A percentile compares a stretch with the other conserved stretches of the same genome.
Evolutionary conservation across 768 basidiomycete species (phyloP).

Genomic region (Suillus spraguei): DNA sequence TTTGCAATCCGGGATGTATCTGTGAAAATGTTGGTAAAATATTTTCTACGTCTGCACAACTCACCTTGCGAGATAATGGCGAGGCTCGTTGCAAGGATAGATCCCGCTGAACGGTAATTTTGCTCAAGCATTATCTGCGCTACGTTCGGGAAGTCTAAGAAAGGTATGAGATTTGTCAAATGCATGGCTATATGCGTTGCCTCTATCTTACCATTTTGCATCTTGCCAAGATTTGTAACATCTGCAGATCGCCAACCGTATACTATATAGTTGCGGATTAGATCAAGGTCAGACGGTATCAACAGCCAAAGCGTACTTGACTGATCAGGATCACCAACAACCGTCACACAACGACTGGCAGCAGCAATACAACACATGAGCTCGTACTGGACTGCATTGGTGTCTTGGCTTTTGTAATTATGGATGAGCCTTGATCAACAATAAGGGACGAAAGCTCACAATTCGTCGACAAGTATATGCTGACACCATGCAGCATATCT

Average conservation of each 20-base stretch:
- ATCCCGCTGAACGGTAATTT: conserved; percentile 84
- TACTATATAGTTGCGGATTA: conserved; percentile 40
- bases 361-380: conserved; percentile 71
- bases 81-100: conserved; percentile 71
- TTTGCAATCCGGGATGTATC: conserved; percentile 79
- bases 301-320: conserved; percentile 53
- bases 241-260: conserved; percentile 90
- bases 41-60: conserved; percentile 9
- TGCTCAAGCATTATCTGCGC: conserved; percentile 77
- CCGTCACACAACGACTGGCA: conserved; percentile 57
- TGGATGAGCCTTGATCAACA: background rate
- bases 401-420: conserved; percentile 60
- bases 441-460: background rate
- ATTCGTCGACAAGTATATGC: conserved; percentile 68
- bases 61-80: conserved; percentile 84
- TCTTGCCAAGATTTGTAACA: conserved; percentile 70
- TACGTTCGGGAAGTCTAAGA: conserved; percentile 63
- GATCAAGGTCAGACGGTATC: background rate
- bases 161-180: background rate
- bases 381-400: conserved; percentile 80
- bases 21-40: conserved; percentile 26
- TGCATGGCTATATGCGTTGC: background rate
- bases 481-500: conserved; percentile 58
- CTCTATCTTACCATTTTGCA: conserved; percentile 55
- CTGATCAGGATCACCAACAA: conserved; percentile 93